A percentile compares a stretch with the other conserved stretches of the same genome.
These are phyloP conservation scores for Termitomyces sp. DNA, from an alignment of 768 basidiomycete species.

Conservation along the genomic window DNA sequence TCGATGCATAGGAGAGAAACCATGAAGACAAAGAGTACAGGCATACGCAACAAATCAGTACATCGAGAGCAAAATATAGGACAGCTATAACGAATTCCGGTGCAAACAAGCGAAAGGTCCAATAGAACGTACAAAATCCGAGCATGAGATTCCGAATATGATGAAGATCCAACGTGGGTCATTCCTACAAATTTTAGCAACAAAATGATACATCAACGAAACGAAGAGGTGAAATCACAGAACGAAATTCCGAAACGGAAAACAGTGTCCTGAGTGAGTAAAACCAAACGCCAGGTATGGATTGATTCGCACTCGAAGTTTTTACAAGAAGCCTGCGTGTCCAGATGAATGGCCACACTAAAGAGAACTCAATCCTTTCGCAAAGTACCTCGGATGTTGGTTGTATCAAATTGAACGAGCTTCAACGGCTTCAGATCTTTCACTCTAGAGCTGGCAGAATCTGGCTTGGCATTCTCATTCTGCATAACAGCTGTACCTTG, in stretches of 20 bases:
- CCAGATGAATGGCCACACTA: constrained; percentile 54
- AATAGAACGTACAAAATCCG: background rate
- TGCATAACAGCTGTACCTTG: constrained; percentile 22
- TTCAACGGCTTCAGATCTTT: constrained; percentile 54
- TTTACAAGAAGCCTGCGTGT: constrained; percentile 36
- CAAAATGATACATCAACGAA: constrained; percentile 5
- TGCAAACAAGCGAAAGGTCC: background rate
- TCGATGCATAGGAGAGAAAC: background rate
- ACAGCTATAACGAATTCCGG: background rate
- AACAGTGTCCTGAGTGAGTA: constrained; percentile 2
- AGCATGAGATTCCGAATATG: background rate
- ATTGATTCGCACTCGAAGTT: constrained; percentile 32
- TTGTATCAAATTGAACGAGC: constrained; percentile 59
- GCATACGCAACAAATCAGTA: background rate
- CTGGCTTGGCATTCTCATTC: constrained; percentile 37
- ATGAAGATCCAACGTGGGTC: background rate
- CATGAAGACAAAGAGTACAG: too few relatives aligned
- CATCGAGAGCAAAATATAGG: background rate
- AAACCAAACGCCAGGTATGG: constrained; percentile 13
- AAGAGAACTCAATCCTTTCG: constrained; percentile 53
- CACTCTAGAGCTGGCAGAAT: constrained; percentile 25
- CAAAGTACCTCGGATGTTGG: constrained; percentile 52
- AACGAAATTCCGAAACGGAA: too few relatives aligned
- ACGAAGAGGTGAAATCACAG: constrained; percentile 4
- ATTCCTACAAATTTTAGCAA: background rate